Evolutionary conservation across 371 early-diverging fungal genomes (phyloP), one percentile per base, ranked within the genome.

Genomic region (Funneliformis caledonium): DNA sequence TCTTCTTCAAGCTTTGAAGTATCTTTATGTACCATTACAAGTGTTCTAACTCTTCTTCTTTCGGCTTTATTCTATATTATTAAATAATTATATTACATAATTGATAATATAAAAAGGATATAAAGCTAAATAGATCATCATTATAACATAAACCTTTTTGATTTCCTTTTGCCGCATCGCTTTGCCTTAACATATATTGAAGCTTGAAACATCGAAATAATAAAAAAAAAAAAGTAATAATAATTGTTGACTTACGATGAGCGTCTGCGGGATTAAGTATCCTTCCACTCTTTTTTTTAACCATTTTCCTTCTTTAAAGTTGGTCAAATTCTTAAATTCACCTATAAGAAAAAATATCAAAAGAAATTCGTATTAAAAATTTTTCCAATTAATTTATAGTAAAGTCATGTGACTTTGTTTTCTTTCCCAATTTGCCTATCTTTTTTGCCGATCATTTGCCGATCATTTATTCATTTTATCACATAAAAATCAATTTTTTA

Each of bases 131-230:
- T 11, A 48, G 33, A 52, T 31, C 5, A 56, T 16, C 4, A 22
- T 22, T 43, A 2, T 70, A 33, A 47, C 12, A 31, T 43, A 33
- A 33, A 78, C 78, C 78, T 79, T 79, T 60, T 79, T 79, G 50
- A 79, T 79, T 56, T 79, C 79, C 42, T 79, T 79, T 26, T 79
- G 79, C 19, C 79, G 79, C 79, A 79, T 79, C 79, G 79, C 79
- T 19, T 79, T 78, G 22, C 78, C 78, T 78, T 42, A 61, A 42
- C 9, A 45, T 16, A 61, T 5, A 11, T 62, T 56, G 16, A 52
- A 74, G 42, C 12, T 14, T 31, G 37, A 56, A n/a, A 43, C 9
- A 33, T 69, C n/a, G 9, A 43, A 43, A 69, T 6, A 69, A n/a
- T 2, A 43, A 5, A 8, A n/a, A 70, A 3, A 22, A 31, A 4